Base-by-base conservation (phyloP, 805 yeast species). In the Candida pini region DNA sequence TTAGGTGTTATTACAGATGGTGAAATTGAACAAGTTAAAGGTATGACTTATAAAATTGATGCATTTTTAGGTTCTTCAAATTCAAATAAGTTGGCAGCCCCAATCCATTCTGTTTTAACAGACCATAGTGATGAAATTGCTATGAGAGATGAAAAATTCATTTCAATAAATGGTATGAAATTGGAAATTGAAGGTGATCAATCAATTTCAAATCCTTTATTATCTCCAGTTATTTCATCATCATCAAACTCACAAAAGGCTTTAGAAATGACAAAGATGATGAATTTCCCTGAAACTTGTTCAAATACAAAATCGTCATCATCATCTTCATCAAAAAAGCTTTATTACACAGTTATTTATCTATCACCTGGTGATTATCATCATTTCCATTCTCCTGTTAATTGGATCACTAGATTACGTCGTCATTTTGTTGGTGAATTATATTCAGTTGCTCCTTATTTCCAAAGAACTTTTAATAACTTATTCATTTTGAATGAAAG, bases 281-380 rank as follows among this genome's bases (percentile, higher is more conserved):
- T n/a, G n/a, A n/a, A n/a, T n/a, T n/a, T n/a, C n/a, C n/a, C n/a
- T n/a, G n/a, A n/a, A n/a, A n/a, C n/a, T n/a, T n/a, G n/a, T n/a
- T n/a, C n/a, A n/a, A n/a, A n/a, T n/a, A n/a, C n/a, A n/a, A 26
- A 35, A 6, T 23, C 23, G 9, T 27, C 27, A 9, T 28, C 14
- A 15, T 32, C 43, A 26, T 44, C 34, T 36, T 36, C 32, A 26
- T 36, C 58, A 41, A 47, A 22, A 44, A 36, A 35, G 33, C 65
- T 92, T 37, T 90, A 71, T 52, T 92, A 81, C 58, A 81, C 96
- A 1, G 99, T 92, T 14, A 86, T 92, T 14, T 92, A 92, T 56
- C 68, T 92, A 35, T 96, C 97, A 0, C 99, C 99, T 0, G 99
- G 99, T 26, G 98, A 92, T 57, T 92, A 92, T 60, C 99, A 92